Evolutionary conservation across 805 yeast species (phyloP), one percentile per base, ranked within the genome.

Genomic region (Yarrowia osloensis): DNA sequence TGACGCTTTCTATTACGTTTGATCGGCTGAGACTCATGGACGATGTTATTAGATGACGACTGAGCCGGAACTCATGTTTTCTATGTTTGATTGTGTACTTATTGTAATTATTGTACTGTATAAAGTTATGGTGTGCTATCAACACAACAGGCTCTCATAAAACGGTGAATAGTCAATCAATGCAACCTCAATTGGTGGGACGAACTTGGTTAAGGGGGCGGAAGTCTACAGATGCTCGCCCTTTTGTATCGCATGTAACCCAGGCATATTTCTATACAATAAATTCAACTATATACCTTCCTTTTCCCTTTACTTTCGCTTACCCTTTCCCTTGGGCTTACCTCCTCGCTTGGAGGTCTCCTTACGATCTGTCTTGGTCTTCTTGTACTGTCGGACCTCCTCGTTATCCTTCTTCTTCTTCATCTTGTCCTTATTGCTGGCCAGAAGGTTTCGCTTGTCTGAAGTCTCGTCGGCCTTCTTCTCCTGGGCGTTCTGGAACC

Each of bases 401-500:
- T 81, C 84, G 65, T 88, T 90, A 67, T 82, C 82, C 0, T 84
- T 89, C 73, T 88, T 96, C 74, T 85, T 84, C 67, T 85, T 86
- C 67, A 80, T 82, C 68, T 84, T 81, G 47, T 79, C 74, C 66
- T 63, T 73, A 77, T 71, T 74, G 73, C 75, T 50, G 40, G 57
- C 52, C n/a, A 54, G 46, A n/a, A 54, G 46, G 19, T 59, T 47
- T 15, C 68, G 69, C 21, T 68, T 67, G 44, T 59, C 65, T 24
- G 69, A 40, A 40, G 68, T 70, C n/a, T 70, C 35, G 29, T 71
- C 74, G 6, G 71, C 67, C 49, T 69, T 69, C 77, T 86, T 85
- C 39, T 85, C 87, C 59, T 77, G 78, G 69, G 84, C 86, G 37
- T 81, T 74, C 78, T 91, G 94, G 77, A 95, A 94, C 99, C 99